Percentiles rank a stretch among this genome's conserved stretches.
Evolutionary conservation across 2,329 filamentous ascomycete species (phyloP).

Genomic region (Alternaria triticina): DNA sequence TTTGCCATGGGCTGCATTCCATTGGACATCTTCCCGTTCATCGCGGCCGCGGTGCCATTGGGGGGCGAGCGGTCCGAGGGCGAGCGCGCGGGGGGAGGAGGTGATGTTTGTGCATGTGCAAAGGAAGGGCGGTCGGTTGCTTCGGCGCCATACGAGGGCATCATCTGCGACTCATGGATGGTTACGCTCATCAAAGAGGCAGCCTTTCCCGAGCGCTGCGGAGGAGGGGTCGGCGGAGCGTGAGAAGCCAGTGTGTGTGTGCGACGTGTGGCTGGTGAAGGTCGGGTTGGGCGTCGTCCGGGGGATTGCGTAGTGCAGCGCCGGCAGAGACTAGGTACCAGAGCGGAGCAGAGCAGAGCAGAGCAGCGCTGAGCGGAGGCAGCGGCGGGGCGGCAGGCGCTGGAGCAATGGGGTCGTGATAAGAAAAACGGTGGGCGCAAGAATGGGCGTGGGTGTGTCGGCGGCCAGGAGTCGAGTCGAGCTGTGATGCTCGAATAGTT

Average conservation of each 20-base stretch:
- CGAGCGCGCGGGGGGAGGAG: slow-evolving; percentile 34
- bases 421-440: slow-evolving; percentile 15
- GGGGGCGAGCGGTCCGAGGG: slow-evolving; percentile 33
- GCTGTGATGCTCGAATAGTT: slow-evolving; percentile 9
- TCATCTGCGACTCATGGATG: slow-evolving; percentile 49
- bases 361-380: neutral
- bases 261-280: slow-evolving; percentile 19
- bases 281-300: slow-evolving; percentile 11
- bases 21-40: slow-evolving; percentile 46
- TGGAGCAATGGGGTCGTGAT: slow-evolving; percentile 1
- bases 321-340: slow-evolving; percentile 5
- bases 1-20: slow-evolving; percentile 46
- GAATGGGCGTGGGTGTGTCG: slow-evolving; percentile 20
- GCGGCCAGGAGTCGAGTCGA: slow-evolving; percentile 16
- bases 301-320: slow-evolving; percentile 17
- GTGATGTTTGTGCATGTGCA: slow-evolving; percentile 45
- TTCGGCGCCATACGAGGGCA: slow-evolving; percentile 60
- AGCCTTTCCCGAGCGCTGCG: slow-evolving; percentile 34
- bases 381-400: slow-evolving; percentile 1
- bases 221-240: slow-evolving; percentile 32
- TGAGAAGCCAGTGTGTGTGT: slow-evolving; percentile 34
- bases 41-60: slow-evolving; percentile 36
- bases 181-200: slow-evolving; percentile 41
- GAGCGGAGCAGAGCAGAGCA: slow-evolving; percentile 1
- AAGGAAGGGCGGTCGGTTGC: slow-evolving; percentile 43